A percentile compares a stretch with the other conserved stretches of the same genome.
These are phyloP conservation scores for Trichoderma sp. DNA, from an alignment of 2,329 filamentous ascomycete species.

Conservation along the genomic window DNA sequence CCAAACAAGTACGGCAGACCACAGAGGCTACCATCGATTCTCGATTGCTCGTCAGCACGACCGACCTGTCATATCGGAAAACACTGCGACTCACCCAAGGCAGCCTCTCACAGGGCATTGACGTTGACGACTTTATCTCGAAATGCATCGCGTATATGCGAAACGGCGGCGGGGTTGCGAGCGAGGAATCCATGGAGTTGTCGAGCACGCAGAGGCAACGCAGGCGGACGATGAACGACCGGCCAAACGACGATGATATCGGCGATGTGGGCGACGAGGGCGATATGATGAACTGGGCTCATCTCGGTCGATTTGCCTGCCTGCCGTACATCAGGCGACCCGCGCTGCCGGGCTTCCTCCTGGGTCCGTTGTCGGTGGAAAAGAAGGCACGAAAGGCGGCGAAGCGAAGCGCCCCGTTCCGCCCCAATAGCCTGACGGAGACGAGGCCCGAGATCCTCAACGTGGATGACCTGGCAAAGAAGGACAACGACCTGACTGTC, in stretches of 20 bases:
- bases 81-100: conserved; percentile 74
- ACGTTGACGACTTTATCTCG: conserved; percentile 88
- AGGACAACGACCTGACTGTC: conserved; percentile 76
- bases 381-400: conserved; percentile 74
- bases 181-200: conserved; percentile 54
- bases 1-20: conserved; percentile 77
- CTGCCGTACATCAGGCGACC: conserved; percentile 74
- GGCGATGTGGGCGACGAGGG: conserved; percentile 70
- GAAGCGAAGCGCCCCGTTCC: conserved; percentile 71
- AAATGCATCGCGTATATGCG: conserved; percentile 90
- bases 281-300: conserved; percentile 82
- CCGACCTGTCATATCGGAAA: conserved; percentile 79
- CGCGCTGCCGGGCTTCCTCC: conserved; percentile 77
- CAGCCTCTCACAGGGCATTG: conserved; percentile 72
- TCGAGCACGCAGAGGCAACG: conserved; percentile 53
- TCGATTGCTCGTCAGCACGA: conserved; percentile 76
- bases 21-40: conserved; percentile 90
- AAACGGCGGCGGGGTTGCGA: conserved; percentile 59
- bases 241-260: conserved; percentile 52
- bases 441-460: conserved; percentile 78
- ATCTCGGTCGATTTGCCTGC: conserved; percentile 77
- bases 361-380: conserved; percentile 86
- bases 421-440: conserved; percentile 67
- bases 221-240: conserved; percentile 37
- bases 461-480: conserved; percentile 72